Evolutionary conservation across 768 basidiomycete species (phyloP), one percentile per base, ranked within the genome.

Genomic region (Rubroboletus pulcherrimus): DNA sequence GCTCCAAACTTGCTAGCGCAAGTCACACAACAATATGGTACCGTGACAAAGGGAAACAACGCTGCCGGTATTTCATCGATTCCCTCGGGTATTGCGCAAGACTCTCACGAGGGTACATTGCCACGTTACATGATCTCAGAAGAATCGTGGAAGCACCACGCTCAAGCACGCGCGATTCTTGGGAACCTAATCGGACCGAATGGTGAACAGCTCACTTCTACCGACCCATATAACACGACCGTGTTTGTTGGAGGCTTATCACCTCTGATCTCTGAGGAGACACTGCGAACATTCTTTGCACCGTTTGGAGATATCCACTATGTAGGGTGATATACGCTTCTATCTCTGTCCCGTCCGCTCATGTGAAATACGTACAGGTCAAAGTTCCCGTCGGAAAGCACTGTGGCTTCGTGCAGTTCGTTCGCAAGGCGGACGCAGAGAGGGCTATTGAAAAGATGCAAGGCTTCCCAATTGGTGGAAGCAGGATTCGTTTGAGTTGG

Each of bases 311-410:
- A 91, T 57, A 94, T 94, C 53, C 91, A 93, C 70, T 94, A 95
- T 66, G 92, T 92, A 68, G 54, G 87, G 74, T 15, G 44, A 30
- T 47, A 44, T 31, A 17, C 39, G 19, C 41, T 41, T 54, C n/a
- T 26, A 26, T 56, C 7, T 57, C 46, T 30, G 38, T 38, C 47
- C 39, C 8, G 3, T 49, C 55, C 47, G 42, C 43, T 46, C 31
- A 65, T 17, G 29, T 38, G 50, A 31, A 9, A 51, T 31, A 29
- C 40, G 63, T 31, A 42, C 61, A 92, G 91, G 93, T 96, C 67
- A 96, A 95, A 72, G 93, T 97, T n/a, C 94, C 94, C 11, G 87
- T 91, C 42, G 93, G 92, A 49, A 96, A 96, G 66, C 91, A 94
- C 60, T 97, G 94, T 63, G 94, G 94, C 1, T 97, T 97, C 65